These are phyloP conservation scores for Plasmodium inui DNA, from an alignment of 169 alveolate species.

Conservation along the genomic window DNA sequence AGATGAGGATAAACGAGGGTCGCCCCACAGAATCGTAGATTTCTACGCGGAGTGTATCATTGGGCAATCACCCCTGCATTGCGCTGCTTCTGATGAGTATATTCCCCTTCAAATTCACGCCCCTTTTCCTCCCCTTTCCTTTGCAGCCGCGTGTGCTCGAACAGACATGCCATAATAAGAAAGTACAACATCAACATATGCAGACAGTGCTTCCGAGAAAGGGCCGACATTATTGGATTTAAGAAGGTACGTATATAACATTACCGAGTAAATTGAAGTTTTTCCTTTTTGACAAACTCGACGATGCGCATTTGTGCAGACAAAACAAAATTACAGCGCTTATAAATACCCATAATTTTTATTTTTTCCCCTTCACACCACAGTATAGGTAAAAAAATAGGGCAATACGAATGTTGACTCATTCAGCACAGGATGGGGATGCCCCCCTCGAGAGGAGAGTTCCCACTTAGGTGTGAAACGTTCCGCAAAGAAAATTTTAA, in stretches of 20 bases:
- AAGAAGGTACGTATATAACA: conserved; percentile 83
- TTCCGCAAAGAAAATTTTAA: neutral
- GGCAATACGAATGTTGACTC: neutral
- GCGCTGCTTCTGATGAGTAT: neutral
- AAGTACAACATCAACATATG: conserved; percentile 97
- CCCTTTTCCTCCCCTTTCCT: neutral
- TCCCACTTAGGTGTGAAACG: neutral
- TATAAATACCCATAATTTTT: neutral
- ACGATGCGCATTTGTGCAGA: neutral
- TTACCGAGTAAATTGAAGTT: neutral
- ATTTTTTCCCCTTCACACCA: conserved; percentile 18
- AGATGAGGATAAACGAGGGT: neutral
- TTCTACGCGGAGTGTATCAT: neutral
- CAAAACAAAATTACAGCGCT: neutral
- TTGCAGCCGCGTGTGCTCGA: conserved; percentile 97
- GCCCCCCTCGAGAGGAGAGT: neutral
- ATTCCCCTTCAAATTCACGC: neutral
- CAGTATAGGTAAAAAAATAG: conserved; percentile 62
- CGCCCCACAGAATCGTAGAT: neutral
- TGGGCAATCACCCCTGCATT: neutral
- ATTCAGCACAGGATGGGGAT: neutral
- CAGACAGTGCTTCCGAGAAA: conserved; percentile 99
- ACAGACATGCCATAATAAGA: conserved; percentile 97
- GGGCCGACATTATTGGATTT: conserved; percentile 97
- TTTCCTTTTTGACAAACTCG: neutral